Conservation (phyloP, 2,329 filamentous ascomycete genomes). For the Aurifilum marmelostoma region DNA sequence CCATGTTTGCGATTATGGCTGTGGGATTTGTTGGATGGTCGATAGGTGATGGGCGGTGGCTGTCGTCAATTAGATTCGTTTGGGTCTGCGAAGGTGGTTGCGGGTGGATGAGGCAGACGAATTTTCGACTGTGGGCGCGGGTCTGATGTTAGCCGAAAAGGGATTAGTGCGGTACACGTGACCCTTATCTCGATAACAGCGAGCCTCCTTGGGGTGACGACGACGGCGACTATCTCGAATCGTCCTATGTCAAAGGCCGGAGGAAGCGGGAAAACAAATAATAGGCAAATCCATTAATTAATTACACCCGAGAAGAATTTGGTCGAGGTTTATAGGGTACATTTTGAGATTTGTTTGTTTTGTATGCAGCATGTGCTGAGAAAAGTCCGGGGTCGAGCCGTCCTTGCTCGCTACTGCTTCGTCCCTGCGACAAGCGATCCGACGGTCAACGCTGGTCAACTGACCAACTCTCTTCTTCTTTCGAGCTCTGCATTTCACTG, state of each 20-base stretch:
- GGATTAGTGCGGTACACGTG: conserved; percentile 22
- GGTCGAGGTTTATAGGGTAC: not conserved
- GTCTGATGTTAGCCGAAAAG: not conserved
- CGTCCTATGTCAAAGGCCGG: not conserved
- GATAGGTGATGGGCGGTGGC: conserved; percentile 15
- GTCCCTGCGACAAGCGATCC: not conserved
- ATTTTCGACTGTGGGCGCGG: conserved; percentile 29
- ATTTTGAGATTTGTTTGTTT: not conserved
- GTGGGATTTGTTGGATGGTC: conserved; percentile 21
- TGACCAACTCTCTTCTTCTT: not conserved
- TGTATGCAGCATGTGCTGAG: not conserved
- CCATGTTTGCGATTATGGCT: conserved; percentile 61
- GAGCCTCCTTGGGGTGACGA: conserved; percentile 7
- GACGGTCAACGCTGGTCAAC: conserved; percentile 1
- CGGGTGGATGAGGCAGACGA: conserved; percentile 18
- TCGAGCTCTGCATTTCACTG: not conserved
- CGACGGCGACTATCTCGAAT: not conserved
- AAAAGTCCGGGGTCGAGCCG: not conserved
- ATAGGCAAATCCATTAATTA: not conserved
- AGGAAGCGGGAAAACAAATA: no score
- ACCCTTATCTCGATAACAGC: conserved; percentile 25
- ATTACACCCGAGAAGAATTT: not conserved
- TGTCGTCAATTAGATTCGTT: conserved; percentile 20
- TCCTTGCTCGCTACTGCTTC: not conserved
- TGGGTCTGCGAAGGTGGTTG: conserved; percentile 14